Conservation (phyloP, 148 eudicot species). For the Rhododendron molle region DNA sequence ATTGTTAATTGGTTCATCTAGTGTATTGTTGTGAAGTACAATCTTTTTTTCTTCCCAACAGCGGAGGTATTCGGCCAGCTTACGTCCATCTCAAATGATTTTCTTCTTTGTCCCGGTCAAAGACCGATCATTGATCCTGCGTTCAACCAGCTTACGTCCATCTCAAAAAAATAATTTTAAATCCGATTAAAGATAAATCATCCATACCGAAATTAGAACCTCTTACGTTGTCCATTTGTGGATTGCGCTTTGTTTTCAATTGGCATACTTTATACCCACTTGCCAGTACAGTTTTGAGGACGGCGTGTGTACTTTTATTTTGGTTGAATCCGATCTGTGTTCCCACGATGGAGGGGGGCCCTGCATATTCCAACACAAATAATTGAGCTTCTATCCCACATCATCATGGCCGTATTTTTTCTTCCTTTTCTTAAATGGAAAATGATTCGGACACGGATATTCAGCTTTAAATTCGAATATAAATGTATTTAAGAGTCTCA, state of each 20-base stretch:
- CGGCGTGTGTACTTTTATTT: not conserved
- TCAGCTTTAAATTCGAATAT: not conserved
- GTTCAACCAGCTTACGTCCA: not conserved
- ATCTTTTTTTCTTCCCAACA: too few species aligned
- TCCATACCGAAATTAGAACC: too few species aligned
- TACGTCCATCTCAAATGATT: not conserved
- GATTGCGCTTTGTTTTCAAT: not conserved
- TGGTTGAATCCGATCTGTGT: not conserved
- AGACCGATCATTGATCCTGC: too few species aligned
- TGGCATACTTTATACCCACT: not conserved
- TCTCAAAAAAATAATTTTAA: too few species aligned
- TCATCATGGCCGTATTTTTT: not conserved
- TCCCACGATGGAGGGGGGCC: not conserved
- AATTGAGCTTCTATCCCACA: not conserved
- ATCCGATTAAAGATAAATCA: too few species aligned
- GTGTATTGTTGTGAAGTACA: not conserved
- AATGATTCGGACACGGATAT: not conserved
- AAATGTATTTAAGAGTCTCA: too few species aligned
- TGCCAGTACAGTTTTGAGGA: not conserved
- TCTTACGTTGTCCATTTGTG: not conserved
- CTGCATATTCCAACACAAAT: not conserved
- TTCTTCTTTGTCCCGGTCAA: too few species aligned
- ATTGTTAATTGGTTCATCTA: not conserved
- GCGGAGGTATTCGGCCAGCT: not conserved
- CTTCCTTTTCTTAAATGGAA: not conserved